Evolutionary conservation across 2,329 filamentous ascomycete species (phyloP).

Genomic region (Lasiodiplodia gonubiensis): DNA sequence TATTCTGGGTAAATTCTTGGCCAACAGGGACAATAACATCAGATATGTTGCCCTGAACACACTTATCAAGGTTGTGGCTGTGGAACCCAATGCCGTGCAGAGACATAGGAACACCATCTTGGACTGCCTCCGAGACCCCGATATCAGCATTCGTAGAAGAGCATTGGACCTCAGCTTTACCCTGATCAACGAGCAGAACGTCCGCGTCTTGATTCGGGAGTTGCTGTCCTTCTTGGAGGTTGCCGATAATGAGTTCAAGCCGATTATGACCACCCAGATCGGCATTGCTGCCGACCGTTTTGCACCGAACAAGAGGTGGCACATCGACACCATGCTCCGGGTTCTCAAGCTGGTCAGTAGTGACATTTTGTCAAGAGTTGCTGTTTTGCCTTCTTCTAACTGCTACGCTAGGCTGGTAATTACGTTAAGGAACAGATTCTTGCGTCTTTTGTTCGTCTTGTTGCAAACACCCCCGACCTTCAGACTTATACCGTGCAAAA

Average conservation of each 20-base stretch:
- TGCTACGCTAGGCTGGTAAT: conserved; percentile 70
- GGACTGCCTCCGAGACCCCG: conserved; percentile 92
- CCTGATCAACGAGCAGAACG: conserved; percentile 94
- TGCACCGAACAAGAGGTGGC: conserved; percentile 97
- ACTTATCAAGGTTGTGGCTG: conserved; percentile 95
- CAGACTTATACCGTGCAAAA: conserved; percentile 98
- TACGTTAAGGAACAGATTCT: conserved; percentile 98
- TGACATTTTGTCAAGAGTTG: not conserved
- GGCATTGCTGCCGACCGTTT: conserved; percentile 95
- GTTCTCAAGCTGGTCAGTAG: conserved; percentile 75
- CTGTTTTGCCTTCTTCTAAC: conserved; percentile 30
- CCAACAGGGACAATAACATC: conserved; percentile 99
- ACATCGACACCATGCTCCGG: conserved; percentile 95
- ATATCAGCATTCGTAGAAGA: conserved; percentile 94
- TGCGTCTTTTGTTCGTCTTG: conserved; percentile 93
- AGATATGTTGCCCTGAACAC: conserved; percentile 98
- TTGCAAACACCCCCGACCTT: conserved; percentile 90
- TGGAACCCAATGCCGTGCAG: conserved; percentile 97
- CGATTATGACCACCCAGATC: conserved; percentile 97
- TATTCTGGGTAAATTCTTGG: conserved; percentile 95
- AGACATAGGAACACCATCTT: conserved; percentile 96
- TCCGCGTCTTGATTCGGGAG: conserved; percentile 90
- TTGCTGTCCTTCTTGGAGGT: conserved; percentile 94
- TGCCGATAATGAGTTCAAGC: conserved; percentile 98
- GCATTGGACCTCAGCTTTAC: conserved; percentile 98